Conservation (phyloP, 1,284 basidiomycete genomes). For the Irpex rosettiformis region DNA sequence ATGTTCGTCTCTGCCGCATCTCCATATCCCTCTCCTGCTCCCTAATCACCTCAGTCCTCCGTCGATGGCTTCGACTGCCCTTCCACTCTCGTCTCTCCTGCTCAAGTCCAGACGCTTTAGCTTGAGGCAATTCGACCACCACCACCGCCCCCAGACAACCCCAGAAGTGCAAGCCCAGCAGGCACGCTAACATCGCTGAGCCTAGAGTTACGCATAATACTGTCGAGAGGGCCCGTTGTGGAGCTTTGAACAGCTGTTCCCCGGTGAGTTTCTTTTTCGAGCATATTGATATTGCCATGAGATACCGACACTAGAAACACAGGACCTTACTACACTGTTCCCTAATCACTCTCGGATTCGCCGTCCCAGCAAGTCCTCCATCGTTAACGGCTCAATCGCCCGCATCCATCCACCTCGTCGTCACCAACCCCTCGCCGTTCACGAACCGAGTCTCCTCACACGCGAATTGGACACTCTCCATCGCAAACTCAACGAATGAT, state of each 20-base stretch:
- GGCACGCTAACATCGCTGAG: slow-evolving; percentile 90
- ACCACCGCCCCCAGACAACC: slow-evolving; percentile 26
- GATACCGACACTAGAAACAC: too few species aligned
- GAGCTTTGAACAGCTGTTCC: slow-evolving; percentile 89
- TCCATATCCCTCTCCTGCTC: slow-evolving; percentile 36
- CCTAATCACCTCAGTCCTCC: slow-evolving; percentile 35
- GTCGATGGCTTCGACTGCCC: too few species aligned
- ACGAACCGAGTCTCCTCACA: slow-evolving; percentile 73
- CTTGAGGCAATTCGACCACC: slow-evolving; percentile 13
- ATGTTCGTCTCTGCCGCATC: slow-evolving; percentile 56
- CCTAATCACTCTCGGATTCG: slow-evolving; percentile 88
- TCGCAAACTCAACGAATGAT: slow-evolving; percentile 86
- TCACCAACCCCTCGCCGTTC: slow-evolving; percentile 73
- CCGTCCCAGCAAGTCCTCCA: slow-evolving; percentile 90
- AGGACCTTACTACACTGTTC: slow-evolving; percentile 86
- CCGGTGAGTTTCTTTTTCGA: slow-evolving; percentile 55
- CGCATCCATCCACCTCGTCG: slow-evolving; percentile 80
- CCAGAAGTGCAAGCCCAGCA: slow-evolving; percentile 70
- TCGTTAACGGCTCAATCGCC: slow-evolving; percentile 89
- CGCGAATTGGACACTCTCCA: slow-evolving; percentile 78
- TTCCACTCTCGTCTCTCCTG: slow-evolving; percentile 48
- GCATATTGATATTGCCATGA: neutral
- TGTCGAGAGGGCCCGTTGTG: slow-evolving; percentile 86
- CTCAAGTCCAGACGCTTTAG: slow-evolving; percentile 32
- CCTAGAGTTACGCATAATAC: slow-evolving; percentile 93